Base-by-base conservation (phyloP, 768 basidiomycete species). In the Suillus americanus region DNA sequence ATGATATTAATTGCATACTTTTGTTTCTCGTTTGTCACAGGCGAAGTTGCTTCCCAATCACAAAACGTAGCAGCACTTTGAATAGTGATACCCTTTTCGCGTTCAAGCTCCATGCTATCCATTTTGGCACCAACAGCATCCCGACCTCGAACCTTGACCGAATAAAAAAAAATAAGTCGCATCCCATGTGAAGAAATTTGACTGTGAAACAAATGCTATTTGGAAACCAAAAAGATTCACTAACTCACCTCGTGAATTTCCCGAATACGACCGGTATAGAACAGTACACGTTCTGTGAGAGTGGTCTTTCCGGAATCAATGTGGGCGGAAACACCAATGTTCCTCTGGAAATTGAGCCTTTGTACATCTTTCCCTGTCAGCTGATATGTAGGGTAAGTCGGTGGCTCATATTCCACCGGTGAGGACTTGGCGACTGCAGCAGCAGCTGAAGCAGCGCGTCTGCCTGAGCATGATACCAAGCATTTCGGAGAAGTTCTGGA, bases 281-380 rank as follows among this genome's bases (percentile, higher is more conserved):
- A 99, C 59, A 99, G 79, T 62, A 99, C 87, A 14, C 97, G 92
- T 73, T 99, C 97, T 35, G 97, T 99, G 69, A 99, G 78, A 2
- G 97, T 99, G 0, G 97, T 99, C 82, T 99, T 99, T 33, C 97
- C 97, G 3, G 95, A 95, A 76, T 97, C 94, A 68, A 96, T 96
- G 73, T 96, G 94, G 0, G 95, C 95, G 4, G 91, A 94, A 65
- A 99, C 91, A 68, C 97, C 97, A 66, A 99, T 97, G 76, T 99
- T 99, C 68, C 97, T 82, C 75, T 99, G 94, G 64, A 86, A 86
- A 25, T 76, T 79, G 48, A 98, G 83, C 13, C 91, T 82, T 64
- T 78, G 72, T 61, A 80, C 67, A 79, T 99, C 97, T 57, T 81
- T 78, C 7, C 88, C 86, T 1, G 89, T 82, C 67, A 93, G 79